Conservation (phyloP, 2,329 filamentous ascomycete species). For the Fusarium sp. region DNA sequence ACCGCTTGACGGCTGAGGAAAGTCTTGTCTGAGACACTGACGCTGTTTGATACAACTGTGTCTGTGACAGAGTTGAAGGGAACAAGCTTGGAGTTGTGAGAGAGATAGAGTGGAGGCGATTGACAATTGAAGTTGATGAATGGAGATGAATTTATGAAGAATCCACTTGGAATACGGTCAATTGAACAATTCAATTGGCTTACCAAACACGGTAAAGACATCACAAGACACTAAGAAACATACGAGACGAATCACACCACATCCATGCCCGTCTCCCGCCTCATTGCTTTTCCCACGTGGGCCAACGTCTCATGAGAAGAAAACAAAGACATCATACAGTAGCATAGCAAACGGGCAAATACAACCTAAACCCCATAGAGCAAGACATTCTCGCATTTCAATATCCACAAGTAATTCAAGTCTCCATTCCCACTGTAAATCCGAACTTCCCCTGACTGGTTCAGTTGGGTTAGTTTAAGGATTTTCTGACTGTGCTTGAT, state of each 20-base stretch:
- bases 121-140: conserved; percentile 11
- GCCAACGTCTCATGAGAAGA: conserved; percentile 15
- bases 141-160: neutral
- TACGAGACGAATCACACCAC: conserved; percentile 11
- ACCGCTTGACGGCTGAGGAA: neutral
- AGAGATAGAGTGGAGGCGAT: conserved; percentile 6
- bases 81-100: conserved; percentile 11
- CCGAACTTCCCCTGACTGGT: conserved; percentile 6
- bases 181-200: conserved; percentile 2
- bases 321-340: conserved; percentile 24
- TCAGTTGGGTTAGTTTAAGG: neutral
- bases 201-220: neutral
- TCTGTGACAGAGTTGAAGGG: conserved; percentile 16
- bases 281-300: conserved; percentile 27
- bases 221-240: neutral
- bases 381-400: neutral
- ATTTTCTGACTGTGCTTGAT: conserved; percentile 10
- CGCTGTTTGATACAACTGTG: conserved; percentile 16
- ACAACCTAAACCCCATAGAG: conserved; percentile 4
- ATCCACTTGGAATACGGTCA: conserved; percentile 13
- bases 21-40: conserved; percentile 20
- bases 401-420: conserved; percentile 24
- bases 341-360: neutral
- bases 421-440: conserved; percentile 22
- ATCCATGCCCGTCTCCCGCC: neutral